These are phyloP conservation scores for Coemansia sp. DNA, from an alignment of 192 early-diverging fungal species.

Conservation along the genomic window DNA sequence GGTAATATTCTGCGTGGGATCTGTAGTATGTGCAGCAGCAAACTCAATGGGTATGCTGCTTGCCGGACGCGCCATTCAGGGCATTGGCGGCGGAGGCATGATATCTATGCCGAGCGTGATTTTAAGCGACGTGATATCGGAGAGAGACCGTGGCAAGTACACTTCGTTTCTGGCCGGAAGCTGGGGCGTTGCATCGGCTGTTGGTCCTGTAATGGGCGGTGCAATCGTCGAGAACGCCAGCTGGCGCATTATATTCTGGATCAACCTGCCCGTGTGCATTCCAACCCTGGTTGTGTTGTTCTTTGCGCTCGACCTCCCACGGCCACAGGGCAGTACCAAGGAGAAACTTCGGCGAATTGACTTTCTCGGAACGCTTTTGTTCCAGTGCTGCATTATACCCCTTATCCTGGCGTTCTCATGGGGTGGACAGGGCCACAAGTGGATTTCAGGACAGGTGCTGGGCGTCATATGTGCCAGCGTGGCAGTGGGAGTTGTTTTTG, in stretches of 20 bases:
- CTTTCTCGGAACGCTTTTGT: conserved; percentile 59
- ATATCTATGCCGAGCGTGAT: conserved; percentile 65
- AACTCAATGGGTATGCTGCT: conserved; percentile 67
- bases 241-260: conserved; percentile 64
- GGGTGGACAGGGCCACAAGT: conserved; percentile 74
- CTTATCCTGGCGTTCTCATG: conserved; percentile 75
- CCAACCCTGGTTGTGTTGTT: conserved; percentile 46
- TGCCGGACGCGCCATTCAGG: conserved; percentile 65
- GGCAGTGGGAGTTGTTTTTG: conserved; percentile 45
- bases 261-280: conserved; percentile 56
- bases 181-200: conserved; percentile 61
- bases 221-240: conserved; percentile 56
- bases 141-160: conserved; percentile 65
- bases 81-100: conserved; percentile 70
- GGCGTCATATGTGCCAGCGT: conserved; percentile 51
- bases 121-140: conserved; percentile 62
- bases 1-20: conserved; percentile 57
- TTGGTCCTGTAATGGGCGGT: conserved; percentile 64
- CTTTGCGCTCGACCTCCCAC: conserved; percentile 50
- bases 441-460: conserved; percentile 67
- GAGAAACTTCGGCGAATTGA: conserved; percentile 68
- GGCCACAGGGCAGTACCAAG: conserved; percentile 21
- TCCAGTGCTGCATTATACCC: conserved; percentile 60
- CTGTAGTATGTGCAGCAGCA: conserved; percentile 57
- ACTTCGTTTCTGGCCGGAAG: conserved; percentile 56